phyloP scores from a whole-genome alignment of 2,329 filamentous ascomycete genomes.

The Fusarium redolens region DNA sequence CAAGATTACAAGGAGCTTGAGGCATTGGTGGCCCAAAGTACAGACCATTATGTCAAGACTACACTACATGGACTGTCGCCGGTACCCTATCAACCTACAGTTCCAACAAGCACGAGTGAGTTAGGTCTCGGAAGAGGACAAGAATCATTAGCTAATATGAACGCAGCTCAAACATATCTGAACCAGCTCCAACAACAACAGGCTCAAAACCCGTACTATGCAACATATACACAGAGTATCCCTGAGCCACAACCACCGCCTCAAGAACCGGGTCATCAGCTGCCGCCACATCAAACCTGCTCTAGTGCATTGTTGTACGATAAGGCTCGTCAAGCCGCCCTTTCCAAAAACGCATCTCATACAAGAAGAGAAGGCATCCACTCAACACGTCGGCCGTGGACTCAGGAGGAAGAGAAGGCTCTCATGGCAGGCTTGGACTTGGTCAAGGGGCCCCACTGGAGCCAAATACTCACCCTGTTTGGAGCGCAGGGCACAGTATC shows the following conservation, averaged over 20 bases:
- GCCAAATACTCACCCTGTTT: conserved; percentile 87
- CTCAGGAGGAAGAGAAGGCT: conserved; percentile 88
- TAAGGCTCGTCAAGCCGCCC: conserved; percentile 67
- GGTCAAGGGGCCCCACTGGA: conserved; percentile 93
- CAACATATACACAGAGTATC: conserved; percentile 49
- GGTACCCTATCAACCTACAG: conserved; percentile 56
- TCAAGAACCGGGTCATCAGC: conserved; percentile 49
- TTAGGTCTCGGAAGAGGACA: neutral
- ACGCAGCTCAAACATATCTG: conserved; percentile 52
- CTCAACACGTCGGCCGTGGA: conserved; percentile 82
- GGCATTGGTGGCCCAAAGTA: conserved; percentile 58
- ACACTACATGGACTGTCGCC: conserved; percentile 57
- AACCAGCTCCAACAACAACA: conserved; percentile 54
- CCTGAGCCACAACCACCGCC: conserved; percentile 50
- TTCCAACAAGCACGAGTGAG: conserved; percentile 54
- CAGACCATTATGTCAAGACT: conserved; percentile 58
- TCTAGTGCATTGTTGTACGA: conserved; percentile 68
- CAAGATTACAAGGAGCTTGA: conserved; percentile 56
- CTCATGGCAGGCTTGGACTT: conserved; percentile 89
- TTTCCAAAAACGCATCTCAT: conserved; percentile 66
- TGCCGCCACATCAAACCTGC: conserved; percentile 68
- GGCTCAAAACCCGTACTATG: conserved; percentile 51
- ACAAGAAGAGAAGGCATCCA: conserved; percentile 67
- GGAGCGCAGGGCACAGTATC: conserved; percentile 83
- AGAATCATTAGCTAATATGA: conserved; percentile 45